Conservation (phyloP, 2,329 filamentous ascomycete species). For the Aureobasidium sp. region DNA sequence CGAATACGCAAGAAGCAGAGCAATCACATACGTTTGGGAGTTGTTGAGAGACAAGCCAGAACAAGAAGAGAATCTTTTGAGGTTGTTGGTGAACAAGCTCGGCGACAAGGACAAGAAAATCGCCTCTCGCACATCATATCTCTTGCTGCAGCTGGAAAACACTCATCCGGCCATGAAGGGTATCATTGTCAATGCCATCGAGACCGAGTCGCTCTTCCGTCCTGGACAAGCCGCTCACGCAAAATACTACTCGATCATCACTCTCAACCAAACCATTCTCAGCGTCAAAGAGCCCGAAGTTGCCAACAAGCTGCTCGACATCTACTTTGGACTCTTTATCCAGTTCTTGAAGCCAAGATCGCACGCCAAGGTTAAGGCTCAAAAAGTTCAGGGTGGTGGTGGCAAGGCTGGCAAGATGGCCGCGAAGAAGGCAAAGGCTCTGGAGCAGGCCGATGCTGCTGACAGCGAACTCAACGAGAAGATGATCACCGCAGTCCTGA, state of each 20-base stretch:
- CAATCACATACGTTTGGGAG: conserved; percentile 86
- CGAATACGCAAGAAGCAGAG: conserved; percentile 80
- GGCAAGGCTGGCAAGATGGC: conserved; percentile 49
- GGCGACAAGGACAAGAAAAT: conserved; percentile 95
- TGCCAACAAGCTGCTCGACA: conserved; percentile 72
- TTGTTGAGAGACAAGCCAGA: conserved; percentile 93
- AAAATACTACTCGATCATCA: conserved; percentile 94
- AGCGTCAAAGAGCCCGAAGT: conserved; percentile 75
- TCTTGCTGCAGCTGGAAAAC: conserved; percentile 84
- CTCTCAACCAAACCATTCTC: conserved; percentile 91
- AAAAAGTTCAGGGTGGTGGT: conserved; percentile 47
- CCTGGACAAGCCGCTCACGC: conserved; percentile 81
- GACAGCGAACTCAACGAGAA: conserved; percentile 74
- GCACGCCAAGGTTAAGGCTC: conserved; percentile 31
- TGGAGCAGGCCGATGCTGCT: conserved; percentile 33
- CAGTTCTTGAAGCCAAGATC: conserved; percentile 62
- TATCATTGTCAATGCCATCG: conserved; percentile 75
- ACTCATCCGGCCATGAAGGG: conserved; percentile 91
- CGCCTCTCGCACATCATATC: conserved; percentile 83
- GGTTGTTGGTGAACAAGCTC: conserved; percentile 90
- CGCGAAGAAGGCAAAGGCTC: conserved; percentile 35
- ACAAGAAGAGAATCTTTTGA: conserved; percentile 88
- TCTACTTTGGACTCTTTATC: conserved; percentile 89
- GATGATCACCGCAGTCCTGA: conserved; percentile 82
- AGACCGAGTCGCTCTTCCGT: conserved; percentile 80